These are phyloP conservation scores for Phytophthora hybrid DNA, from an alignment of 352 stramenopile genomes.

Conservation along the genomic window DNA sequence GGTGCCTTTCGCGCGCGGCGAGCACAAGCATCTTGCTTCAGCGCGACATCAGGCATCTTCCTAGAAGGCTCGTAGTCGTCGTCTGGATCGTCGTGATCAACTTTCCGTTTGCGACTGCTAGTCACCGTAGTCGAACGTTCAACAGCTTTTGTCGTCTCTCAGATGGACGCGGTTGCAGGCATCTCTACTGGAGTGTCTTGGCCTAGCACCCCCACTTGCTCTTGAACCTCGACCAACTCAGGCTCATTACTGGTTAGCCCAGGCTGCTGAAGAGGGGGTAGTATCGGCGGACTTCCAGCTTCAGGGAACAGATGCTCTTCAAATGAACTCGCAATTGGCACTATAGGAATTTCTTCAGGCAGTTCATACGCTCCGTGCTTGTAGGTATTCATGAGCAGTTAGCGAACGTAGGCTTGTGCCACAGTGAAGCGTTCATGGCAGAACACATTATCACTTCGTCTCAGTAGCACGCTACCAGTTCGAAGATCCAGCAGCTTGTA, in stretches of 20 bases:
- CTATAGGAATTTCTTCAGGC: constrained; percentile 3
- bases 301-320: constrained; percentile 1
- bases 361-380: constrained; percentile 5
- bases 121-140: too few relatives aligned
- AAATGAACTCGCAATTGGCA: constrained; percentile 4
- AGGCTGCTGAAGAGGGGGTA: too few relatives aligned
- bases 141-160: background rate
- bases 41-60: background rate
- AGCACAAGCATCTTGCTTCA: too few relatives aligned
- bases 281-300: background rate
- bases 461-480: too few relatives aligned
- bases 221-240: background rate
- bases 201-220: background rate
- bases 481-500: too few relatives aligned
- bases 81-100: background rate
- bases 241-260: background rate
- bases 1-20: background rate
- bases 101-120: too few relatives aligned
- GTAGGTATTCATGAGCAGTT: constrained; percentile 15
- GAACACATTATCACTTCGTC: too few relatives aligned
- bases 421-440: too few relatives aligned
- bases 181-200: too few relatives aligned
- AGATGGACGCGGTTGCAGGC: too few relatives aligned
- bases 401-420: background rate
- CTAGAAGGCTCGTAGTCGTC: constrained; percentile 15